Evolutionary conservation across 1,284 basidiomycete genomes (phyloP).

Genomic region (Trametes pubescens): DNA sequence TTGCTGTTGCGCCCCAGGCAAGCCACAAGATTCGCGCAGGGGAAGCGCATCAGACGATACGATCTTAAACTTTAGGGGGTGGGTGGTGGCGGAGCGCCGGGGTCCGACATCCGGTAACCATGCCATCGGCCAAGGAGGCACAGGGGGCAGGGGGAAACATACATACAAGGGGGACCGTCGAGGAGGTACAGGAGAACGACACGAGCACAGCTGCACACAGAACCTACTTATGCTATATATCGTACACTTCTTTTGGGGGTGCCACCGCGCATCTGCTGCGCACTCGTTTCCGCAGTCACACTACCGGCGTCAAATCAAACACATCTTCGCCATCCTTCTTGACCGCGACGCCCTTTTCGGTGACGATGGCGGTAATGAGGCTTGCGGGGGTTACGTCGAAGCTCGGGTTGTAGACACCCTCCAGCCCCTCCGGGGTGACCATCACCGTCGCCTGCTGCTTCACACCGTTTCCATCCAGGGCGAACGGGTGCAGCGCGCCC

Average conservation of each 20-base stretch:
- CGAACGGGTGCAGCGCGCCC: slow-evolving; percentile 71
- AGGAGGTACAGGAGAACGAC: neutral
- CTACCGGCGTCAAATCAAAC: slow-evolving; percentile 65
- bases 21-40: no score
- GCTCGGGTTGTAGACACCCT: slow-evolving; percentile 87
- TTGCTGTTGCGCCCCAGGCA: neutral
- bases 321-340: slow-evolving; percentile 55
- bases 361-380: slow-evolving; percentile 84
- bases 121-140: neutral
- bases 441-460: slow-evolving; percentile 72
- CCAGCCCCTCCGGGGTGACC: slow-evolving; percentile 73
- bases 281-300: slow-evolving; percentile 43
- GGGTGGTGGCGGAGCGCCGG: neutral
- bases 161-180: neutral
- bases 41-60: neutral
- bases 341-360: slow-evolving; percentile 87
- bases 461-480: slow-evolving; percentile 49
- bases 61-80: neutral
- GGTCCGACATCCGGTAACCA: slow-evolving; percentile 7
- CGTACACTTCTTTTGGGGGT: neutral
- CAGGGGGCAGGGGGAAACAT: neutral
- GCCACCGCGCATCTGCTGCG: slow-evolving; percentile 6
- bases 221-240: slow-evolving; percentile 2
- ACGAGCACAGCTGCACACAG: neutral
- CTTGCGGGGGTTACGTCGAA: slow-evolving; percentile 95